Base-by-base conservation (phyloP, 768 basidiomycete species). In the Tylopilus plumbeoviolaceoides region DNA sequence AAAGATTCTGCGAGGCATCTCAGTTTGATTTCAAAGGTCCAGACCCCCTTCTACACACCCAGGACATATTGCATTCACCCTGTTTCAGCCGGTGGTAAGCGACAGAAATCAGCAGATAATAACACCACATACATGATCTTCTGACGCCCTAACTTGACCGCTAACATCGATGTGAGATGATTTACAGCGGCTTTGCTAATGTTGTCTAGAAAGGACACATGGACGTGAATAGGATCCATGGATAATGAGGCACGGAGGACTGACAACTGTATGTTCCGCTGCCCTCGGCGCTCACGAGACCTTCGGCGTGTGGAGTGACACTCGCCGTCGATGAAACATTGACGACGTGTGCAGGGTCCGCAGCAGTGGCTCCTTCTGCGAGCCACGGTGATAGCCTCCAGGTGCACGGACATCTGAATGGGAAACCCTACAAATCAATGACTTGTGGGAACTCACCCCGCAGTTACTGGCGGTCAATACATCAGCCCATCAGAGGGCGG, bases 141-240 rank as follows among this genome's bases (percentile, higher is more conserved):
- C 11, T 69, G 70, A 8, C 72, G 72, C 7, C 72, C 80, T 15
- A 92, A 76, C 47, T 86, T 87, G 41, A 82, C 69, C 0, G 90
- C 87, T 18, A 92, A 73, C 45, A 78, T 73, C 14, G 82, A 81
- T 5, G 90, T 91, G 43, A 93, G 80, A 58, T 91, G 89, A 70
- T 91, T 91, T 17, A 87, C 82, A 27, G 89, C 89, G n/a, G 90
- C 90, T 70, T 92, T 92, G 68, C 88, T 90, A 7, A 89, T 75
- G 59, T 83, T 80, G 65, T 92, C 89, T 92, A 23, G 18, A 35
- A 20, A 20, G 35, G 41, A 45, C 15, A 21, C 5, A 12, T 40
- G 43, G 56, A 55, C 41, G 30, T 40, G n/a, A n/a, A 15, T 8
- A 11, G 23, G 10, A 44, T 12, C 9, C 2, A 35, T 2, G 48